Conservation (phyloP, 2,329 filamentous ascomycete species). For the Microsporum ferrugineum region DNA sequence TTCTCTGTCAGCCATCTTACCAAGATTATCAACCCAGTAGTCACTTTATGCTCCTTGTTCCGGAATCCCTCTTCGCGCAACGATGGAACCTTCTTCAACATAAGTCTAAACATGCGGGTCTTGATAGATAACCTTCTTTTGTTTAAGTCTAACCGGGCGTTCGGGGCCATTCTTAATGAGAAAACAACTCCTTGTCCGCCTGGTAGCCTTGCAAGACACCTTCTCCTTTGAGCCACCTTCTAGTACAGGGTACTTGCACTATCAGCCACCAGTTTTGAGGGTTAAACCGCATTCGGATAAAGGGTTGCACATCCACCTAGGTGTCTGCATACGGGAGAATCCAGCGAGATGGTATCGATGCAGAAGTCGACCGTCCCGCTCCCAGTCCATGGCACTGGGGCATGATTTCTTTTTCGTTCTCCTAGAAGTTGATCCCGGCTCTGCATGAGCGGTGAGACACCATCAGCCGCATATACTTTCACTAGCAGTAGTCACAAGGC, state of each 20-base stretch:
- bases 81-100: neutral
- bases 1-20: neutral
- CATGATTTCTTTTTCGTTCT: conserved; percentile 2
- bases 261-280: neutral
- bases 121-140: neutral
- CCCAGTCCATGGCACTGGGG: neutral
- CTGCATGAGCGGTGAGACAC: conserved; percentile 2
- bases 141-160: neutral
- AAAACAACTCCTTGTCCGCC: neutral
- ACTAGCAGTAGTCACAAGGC: neutral
- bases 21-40: neutral
- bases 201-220: neutral
- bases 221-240: neutral
- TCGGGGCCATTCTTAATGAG: neutral
- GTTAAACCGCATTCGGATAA: neutral
- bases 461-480: neutral
- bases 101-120: neutral
- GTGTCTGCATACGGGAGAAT: neutral
- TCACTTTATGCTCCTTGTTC: neutral
- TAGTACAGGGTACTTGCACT: neutral
- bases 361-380: neutral
- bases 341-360: neutral
- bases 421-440: neutral
- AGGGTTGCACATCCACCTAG: neutral
- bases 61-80: neutral